These are phyloP conservation scores for Nicotiana obtusifolia DNA, from an alignment of 257 asterid genomes.

Conservation along the genomic window DNA sequence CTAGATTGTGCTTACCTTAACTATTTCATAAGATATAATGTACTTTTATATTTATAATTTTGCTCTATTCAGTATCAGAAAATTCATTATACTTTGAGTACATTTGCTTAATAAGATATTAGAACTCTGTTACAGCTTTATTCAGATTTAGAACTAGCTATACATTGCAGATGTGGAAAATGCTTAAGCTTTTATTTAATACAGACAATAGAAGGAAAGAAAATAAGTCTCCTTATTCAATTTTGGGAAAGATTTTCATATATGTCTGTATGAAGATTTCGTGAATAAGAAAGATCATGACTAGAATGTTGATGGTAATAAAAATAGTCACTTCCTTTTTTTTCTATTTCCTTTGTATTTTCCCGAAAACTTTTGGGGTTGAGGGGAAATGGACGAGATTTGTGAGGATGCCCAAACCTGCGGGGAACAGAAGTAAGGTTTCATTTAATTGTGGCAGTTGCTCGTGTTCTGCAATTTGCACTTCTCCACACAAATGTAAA, in stretches of 20 bases:
- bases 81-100: not conserved
- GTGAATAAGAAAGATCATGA: not conserved
- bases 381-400: not conserved
- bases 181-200: not conserved
- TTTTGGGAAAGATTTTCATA: not conserved
- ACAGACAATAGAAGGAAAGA: not conserved
- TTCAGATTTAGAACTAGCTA: not conserved
- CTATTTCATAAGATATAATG: too few species aligned
- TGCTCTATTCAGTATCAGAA: not conserved
- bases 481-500: not conserved
- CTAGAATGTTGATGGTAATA: not conserved
- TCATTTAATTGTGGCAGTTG: not conserved
- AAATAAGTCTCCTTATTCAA: not conserved
- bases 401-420: not conserved
- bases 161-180: not conserved
- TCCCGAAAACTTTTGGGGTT: not conserved
- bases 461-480: not conserved
- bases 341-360: not conserved
- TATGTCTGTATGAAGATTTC: not conserved
- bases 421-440: not conserved
- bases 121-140: not conserved
- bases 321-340: not conserved
- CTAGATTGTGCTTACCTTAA: not conserved
- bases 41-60: not conserved
- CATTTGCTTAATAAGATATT: not conserved